phyloP scores from a whole-genome alignment of 495 filamentous ascomycete species.

The Penicillium chermesinum region DNA sequence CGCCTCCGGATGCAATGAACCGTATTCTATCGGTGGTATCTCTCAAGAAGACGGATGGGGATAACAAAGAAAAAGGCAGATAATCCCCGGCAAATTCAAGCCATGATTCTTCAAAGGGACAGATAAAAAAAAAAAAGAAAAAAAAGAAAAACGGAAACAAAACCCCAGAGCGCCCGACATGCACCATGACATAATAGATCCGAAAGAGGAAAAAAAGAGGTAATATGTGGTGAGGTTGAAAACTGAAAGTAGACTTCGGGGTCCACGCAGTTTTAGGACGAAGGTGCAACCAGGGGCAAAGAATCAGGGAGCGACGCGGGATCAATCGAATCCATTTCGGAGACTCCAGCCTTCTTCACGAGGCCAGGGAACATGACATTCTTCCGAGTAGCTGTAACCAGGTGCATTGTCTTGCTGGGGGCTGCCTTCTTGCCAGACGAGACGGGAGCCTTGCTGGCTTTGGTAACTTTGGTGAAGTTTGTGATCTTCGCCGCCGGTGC shows the following conservation, averaged over 20 bases:
- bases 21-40: slow-evolving; percentile 45
- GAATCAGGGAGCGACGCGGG: background rate
- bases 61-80: slow-evolving; percentile 3
- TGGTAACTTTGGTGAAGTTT: slow-evolving; percentile 33
- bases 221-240: background rate
- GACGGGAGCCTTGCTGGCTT: slow-evolving; percentile 20
- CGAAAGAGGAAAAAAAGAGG: slow-evolving; percentile 2
- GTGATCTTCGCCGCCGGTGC: slow-evolving; percentile 10
- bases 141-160: background rate
- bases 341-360: background rate
- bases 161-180: slow-evolving; percentile 13
- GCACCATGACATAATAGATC: slow-evolving; percentile 13
- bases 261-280: background rate
- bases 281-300: background rate
- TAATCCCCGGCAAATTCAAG: slow-evolving; percentile 3
- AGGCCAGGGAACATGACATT: background rate
- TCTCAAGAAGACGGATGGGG: slow-evolving; percentile 19
- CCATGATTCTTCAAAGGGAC: background rate
- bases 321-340: background rate
- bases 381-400: background rate
- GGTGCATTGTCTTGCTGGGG: background rate
- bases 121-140: slow-evolving; percentile 1
- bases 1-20: slow-evolving; percentile 25
- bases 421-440: slow-evolving; percentile 27
- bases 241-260: background rate